Conservation (phyloP, 2,329 filamentous ascomycete species). For the Incumbomyces delicatus region DNA sequence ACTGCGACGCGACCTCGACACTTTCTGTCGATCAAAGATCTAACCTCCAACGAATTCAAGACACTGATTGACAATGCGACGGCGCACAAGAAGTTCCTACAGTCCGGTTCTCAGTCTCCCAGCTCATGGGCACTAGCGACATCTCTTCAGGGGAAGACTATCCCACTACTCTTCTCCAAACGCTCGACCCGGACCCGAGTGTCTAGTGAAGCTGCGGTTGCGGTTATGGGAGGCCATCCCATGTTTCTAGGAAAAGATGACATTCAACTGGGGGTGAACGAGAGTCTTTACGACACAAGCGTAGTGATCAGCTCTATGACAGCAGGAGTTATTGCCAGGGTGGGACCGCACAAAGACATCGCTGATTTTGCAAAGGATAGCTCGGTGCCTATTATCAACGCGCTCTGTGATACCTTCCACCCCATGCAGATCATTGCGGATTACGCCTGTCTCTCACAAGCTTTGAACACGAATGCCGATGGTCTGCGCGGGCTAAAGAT, state of each 20-base stretch:
- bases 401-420: constrained; percentile 81
- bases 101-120: constrained; percentile 56
- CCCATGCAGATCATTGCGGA: constrained; percentile 92
- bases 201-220: constrained; percentile 82
- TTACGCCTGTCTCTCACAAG: constrained; percentile 80
- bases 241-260: constrained; percentile 97
- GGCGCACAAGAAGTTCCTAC: constrained; percentile 50
- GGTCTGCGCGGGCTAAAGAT: constrained; percentile 77
- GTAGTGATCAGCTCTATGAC: constrained; percentile 92
- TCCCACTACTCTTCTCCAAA: constrained; percentile 97
- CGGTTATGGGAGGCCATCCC: constrained; percentile 79
- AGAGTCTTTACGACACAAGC: constrained; percentile 86
- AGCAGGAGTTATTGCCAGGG: constrained; percentile 70
- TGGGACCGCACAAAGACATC: constrained; percentile 68
- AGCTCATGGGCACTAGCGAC: constrained; percentile 46
- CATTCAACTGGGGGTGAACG: constrained; percentile 90
- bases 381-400: constrained; percentile 74
- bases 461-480: constrained; percentile 45
- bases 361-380: constrained; percentile 61
- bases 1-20: constrained; percentile 52
- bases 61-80: constrained; percentile 75
- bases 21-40: constrained; percentile 81
- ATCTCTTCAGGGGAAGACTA: constrained; percentile 62
- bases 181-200: constrained; percentile 87
- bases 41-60: constrained; percentile 68